Evolutionary conservation across 768 basidiomycete genomes (phyloP).

Genomic region (Trametes elegans): DNA sequence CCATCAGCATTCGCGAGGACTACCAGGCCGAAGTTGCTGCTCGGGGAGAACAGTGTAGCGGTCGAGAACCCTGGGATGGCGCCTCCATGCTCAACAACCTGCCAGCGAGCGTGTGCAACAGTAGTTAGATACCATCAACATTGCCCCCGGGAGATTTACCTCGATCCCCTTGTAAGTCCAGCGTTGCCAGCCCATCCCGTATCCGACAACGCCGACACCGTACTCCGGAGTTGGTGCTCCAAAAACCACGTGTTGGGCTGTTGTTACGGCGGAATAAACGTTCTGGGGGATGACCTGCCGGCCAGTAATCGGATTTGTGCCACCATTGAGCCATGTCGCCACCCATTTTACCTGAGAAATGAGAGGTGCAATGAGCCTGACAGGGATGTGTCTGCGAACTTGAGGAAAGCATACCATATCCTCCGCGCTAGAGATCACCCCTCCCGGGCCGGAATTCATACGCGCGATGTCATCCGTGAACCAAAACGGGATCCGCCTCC

Average conservation of each 20-base stretch:
- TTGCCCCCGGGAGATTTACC: slow-evolving; percentile 24
- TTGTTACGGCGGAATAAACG: slow-evolving; percentile 33
- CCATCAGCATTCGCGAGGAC: slow-evolving; percentile 25
- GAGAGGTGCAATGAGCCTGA: background rate
- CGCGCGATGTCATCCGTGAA: slow-evolving; percentile 30
- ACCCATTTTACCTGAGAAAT: slow-evolving; percentile 40
- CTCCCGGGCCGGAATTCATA: slow-evolving; percentile 39
- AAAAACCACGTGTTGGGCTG: slow-evolving; percentile 31
- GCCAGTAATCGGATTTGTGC: slow-evolving; percentile 33
- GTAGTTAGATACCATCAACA: background rate
- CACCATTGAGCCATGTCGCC: slow-evolving; percentile 34
- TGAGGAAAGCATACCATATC: slow-evolving; percentile 38
- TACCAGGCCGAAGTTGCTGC: slow-evolving; percentile 36
- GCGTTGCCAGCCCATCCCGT: slow-evolving; percentile 44
- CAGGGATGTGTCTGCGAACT: background rate
- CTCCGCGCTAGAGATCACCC: slow-evolving; percentile 40
- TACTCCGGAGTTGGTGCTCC: background rate
- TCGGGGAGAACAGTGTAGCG: slow-evolving; percentile 33
- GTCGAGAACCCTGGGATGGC: slow-evolving; percentile 36
- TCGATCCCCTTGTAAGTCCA: slow-evolving; percentile 39
- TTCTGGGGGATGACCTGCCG: slow-evolving; percentile 33
- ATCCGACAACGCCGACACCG: slow-evolving; percentile 34
- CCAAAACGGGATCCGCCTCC: slow-evolving; percentile 36
- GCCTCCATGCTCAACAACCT: slow-evolving; percentile 39
- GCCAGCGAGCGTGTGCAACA: too few relatives aligned